Evolutionary conservation across 2,329 filamentous ascomycete genomes (phyloP).

Genomic region (Diaporthe vaccinii): DNA sequence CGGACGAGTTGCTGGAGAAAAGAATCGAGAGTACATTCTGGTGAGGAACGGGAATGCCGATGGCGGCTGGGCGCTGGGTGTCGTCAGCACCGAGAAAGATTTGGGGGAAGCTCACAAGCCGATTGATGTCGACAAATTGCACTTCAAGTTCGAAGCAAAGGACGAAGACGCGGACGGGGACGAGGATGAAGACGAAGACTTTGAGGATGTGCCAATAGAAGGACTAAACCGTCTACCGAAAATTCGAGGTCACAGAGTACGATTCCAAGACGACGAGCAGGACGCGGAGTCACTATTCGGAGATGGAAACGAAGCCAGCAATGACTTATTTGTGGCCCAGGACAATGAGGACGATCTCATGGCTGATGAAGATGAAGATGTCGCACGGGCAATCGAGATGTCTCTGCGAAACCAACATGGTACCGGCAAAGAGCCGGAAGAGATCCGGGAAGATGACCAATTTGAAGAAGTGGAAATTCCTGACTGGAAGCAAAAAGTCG

Average conservation of each 20-base stretch:
- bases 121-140: slow-evolving; percentile 86
- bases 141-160: slow-evolving; percentile 68
- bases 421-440: slow-evolving; percentile 50
- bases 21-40: slow-evolving; percentile 92
- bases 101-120: slow-evolving; percentile 86
- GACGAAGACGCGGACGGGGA: slow-evolving; percentile 72
- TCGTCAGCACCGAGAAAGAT: slow-evolving; percentile 88
- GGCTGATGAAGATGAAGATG: slow-evolving; percentile 68
- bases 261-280: slow-evolving; percentile 33
- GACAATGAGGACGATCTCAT: slow-evolving; percentile 44
- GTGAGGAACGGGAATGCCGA: slow-evolving; percentile 96
- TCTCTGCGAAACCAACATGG: slow-evolving; percentile 79
- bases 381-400: slow-evolving; percentile 85
- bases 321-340: slow-evolving; percentile 53
- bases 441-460: slow-evolving; percentile 56
- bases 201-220: slow-evolving; percentile 94
- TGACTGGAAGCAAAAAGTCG: slow-evolving; percentile 69
- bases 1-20: slow-evolving; percentile 83
- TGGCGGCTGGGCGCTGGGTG: slow-evolving; percentile 94
- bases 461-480: slow-evolving; percentile 67
- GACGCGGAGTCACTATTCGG: slow-evolving; percentile 70
- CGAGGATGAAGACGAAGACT: slow-evolving; percentile 83
- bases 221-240: slow-evolving; percentile 88
- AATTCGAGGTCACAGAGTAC: slow-evolving; percentile 42
- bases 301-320: slow-evolving; percentile 46